Percentiles rank a stretch among this genome's conserved stretches.
phyloP scores from a whole-genome alignment of 495 filamentous ascomycete genomes.

The Penicillium psychrofluorescens region DNA sequence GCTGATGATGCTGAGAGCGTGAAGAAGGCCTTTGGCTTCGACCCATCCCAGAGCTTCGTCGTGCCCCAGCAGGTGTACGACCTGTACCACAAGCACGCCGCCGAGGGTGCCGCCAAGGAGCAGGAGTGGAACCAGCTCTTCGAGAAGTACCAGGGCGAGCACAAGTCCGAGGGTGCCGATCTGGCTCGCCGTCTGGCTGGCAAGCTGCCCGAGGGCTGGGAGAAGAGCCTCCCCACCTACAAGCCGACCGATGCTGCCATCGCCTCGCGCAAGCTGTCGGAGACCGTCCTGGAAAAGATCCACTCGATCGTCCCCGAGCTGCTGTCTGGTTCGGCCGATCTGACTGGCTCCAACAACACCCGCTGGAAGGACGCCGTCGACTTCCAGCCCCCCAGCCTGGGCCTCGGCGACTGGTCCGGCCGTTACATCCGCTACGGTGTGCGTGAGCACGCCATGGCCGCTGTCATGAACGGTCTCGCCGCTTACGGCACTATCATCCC shows the following conservation, averaged over 20 bases:
- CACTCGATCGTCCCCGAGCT: conserved; percentile 81
- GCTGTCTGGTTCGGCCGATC: conserved; percentile 89
- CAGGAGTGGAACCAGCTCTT: conserved; percentile 94
- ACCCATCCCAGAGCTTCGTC: conserved; percentile 87
- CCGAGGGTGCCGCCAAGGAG: conserved; percentile 83
- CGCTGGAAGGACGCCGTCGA: conserved; percentile 94
- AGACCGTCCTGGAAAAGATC: conserved; percentile 85
- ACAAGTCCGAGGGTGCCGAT: conserved; percentile 71
- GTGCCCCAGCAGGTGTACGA: conserved; percentile 96
- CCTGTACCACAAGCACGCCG: conserved; percentile 70
- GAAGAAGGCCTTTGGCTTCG: conserved; percentile 92
- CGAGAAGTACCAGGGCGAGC: conserved; percentile 70
- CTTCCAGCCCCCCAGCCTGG: conserved; percentile 86
- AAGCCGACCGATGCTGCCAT: conserved; percentile 78
- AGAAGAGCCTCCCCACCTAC: conserved; percentile 88
- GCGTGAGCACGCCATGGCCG: conserved; percentile 95
- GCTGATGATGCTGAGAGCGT: conserved; percentile 83
- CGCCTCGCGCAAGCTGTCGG: conserved; percentile 92
- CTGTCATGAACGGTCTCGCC: conserved; percentile 94
- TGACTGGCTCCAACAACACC: conserved; percentile 98
- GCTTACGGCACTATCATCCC: conserved; percentile 95
- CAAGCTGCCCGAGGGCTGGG: conserved; percentile 92
- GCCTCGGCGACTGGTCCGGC: conserved; percentile 80
- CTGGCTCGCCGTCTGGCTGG: conserved; percentile 73
- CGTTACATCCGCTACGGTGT: conserved; percentile 97